Base-by-base conservation (phyloP, 768 basidiomycete species). In the Amylocystis lapponica region DNA sequence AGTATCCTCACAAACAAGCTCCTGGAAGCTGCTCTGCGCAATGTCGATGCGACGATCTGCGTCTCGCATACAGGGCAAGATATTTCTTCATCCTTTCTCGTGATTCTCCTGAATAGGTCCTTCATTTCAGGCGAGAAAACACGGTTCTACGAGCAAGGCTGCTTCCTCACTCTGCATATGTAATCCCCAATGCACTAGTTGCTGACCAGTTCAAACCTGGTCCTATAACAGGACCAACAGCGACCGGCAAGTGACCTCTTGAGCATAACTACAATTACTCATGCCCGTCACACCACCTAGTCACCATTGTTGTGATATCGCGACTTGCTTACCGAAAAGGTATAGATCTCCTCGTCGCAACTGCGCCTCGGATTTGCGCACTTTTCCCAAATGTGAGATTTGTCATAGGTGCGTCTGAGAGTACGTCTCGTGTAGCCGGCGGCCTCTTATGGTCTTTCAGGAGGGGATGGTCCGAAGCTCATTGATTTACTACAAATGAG, bases 1-100 rank as follows among this genome's bases (percentile, higher is more conserved):
- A 93, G 94, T 52, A 95, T 99, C 30, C 69, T 97, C 50, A 97
- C 96, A 5, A 99, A 99, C 69, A 99, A 99, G 62, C 75, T 99
- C 26, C 69, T 98, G 30, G 86, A 79, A 10, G 92, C 79, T 4
- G 83, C 87, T 2, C 67, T 99, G 56, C 78, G 82, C 47, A 93
- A 95, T 58, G 89, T 94, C 0, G 95, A 98, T 53, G 91, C 85
- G 0, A 90, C 88, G 1, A 93, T 98, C 20, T 97, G 93, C 53
- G 96, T 98, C 36, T 95, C 92, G 7, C 87, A 98, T 64, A 97
- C 94, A 0, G 92, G 95, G 95, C 91, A 57, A 41, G 79, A 57
- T 4, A 17, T 26, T 29, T n/a, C n/a, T n/a, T n/a, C n/a, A n/a
- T n/a, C 26, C 17, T n/a, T 26, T 25, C 5, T 8, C 11, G 5